A percentile compares a stretch with the other conserved stretches of the same genome.
Evolutionary conservation across 805 yeast species (phyloP).

Genomic region (Candida stauntonica): DNA sequence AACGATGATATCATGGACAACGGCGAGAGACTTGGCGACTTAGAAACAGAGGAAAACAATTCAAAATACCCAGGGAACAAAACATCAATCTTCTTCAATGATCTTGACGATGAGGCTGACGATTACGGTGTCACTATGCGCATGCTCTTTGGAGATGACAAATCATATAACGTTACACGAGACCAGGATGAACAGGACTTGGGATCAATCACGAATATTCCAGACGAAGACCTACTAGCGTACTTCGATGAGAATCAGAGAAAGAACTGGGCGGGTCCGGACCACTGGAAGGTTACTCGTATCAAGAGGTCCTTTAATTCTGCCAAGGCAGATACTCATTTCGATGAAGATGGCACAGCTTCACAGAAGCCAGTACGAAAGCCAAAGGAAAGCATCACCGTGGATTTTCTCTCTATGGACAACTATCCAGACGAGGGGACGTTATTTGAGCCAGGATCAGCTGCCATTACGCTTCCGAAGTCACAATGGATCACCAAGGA

Average conservation of each 20-base stretch:
- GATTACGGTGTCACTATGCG: conserved; percentile 27
- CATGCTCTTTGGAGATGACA: conserved; percentile 20
- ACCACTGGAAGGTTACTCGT: conserved; percentile 81
- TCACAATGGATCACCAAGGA: conserved; percentile 37
- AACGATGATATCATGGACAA: conserved; percentile 16
- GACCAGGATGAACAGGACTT: conserved; percentile 23
- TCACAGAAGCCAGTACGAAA: conserved; percentile 22
- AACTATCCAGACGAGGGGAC: conserved; percentile 34
- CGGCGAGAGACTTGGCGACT: background rate
- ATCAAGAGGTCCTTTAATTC: conserved; percentile 36
- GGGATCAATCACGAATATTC: conserved; percentile 28
- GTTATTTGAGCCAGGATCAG: conserved; percentile 37
- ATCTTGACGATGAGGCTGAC: conserved; percentile 24
- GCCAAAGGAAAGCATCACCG: conserved; percentile 33
- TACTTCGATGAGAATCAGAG: conserved; percentile 73
- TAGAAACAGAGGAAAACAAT: conserved; percentile 6
- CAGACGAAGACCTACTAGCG: conserved; percentile 66
- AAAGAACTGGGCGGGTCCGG: conserved; percentile 84
- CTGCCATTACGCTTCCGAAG: conserved; percentile 37
- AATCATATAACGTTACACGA: conserved; percentile 20
- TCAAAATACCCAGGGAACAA: conserved; percentile 24
- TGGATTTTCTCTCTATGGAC: conserved; percentile 41
- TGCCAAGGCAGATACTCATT: conserved; percentile 7
- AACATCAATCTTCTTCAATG: conserved; percentile 26
- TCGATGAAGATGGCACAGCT: conserved; percentile 1